phyloP scores from a whole-genome alignment of 345 rosid species.

The Dimocarpus longan region DNA sequence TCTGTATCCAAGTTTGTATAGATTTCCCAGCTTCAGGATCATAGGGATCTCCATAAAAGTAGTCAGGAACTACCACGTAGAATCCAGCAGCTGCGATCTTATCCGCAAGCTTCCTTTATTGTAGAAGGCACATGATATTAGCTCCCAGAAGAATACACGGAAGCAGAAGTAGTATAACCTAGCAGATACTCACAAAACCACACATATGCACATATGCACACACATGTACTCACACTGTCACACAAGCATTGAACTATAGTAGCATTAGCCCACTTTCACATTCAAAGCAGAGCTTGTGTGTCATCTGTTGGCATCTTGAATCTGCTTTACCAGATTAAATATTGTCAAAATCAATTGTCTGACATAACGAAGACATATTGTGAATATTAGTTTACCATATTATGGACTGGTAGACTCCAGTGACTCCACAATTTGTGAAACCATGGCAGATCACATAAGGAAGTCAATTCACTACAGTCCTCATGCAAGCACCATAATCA shows the following conservation, averaged over 20 bases:
- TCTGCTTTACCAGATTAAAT: not conserved
- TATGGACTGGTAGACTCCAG: no score
- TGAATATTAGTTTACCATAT: no score
- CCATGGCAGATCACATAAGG: no score
- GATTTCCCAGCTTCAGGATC: constrained; percentile 46
- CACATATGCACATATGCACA: not conserved
- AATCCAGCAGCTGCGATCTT: constrained; percentile 76
- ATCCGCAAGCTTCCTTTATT: constrained; percentile 70
- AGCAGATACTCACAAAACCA: not conserved
- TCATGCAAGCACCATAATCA: no score
- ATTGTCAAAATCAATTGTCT: not conserved
- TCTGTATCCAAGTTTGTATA: constrained; percentile 57
- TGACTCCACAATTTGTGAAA: no score
- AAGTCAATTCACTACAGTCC: no score
- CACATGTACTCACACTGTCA: no score
- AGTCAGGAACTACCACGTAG: constrained; percentile 72
- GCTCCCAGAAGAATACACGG: not conserved
- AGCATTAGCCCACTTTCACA: not conserved
- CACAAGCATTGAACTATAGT: not conserved
- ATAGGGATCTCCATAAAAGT: constrained; percentile 65
- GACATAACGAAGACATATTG: not conserved
- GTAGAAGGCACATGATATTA: constrained; percentile 16
- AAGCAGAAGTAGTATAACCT: not conserved
- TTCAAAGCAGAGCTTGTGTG: not conserved
- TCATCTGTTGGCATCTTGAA: not conserved